phyloP scores from a whole-genome alignment of 148 eudicot species.

The Camellia granthamiana region DNA sequence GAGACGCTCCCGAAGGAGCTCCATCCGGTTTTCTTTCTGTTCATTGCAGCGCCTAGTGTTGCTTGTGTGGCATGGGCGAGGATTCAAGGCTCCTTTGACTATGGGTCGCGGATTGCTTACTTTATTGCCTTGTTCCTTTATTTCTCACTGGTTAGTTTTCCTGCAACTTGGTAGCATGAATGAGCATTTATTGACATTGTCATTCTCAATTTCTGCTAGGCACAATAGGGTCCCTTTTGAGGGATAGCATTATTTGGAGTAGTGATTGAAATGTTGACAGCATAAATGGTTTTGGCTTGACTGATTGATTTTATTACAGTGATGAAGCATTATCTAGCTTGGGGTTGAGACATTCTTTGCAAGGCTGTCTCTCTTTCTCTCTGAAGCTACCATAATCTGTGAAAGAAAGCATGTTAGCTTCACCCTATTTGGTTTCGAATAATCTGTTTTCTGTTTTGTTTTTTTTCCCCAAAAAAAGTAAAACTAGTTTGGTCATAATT shows the following conservation, averaged over 20 bases:
- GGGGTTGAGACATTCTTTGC: background rate
- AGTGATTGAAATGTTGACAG: background rate
- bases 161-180: background rate
- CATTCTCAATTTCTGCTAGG: background rate
- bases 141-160: constrained; percentile 71
- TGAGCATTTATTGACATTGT: background rate
- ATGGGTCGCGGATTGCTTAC: constrained; percentile 67
- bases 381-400: background rate
- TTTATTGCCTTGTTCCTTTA: constrained; percentile 86
- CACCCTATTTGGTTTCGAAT: no score
- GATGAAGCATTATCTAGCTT: background rate
- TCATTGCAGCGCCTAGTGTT: constrained; percentile 88
- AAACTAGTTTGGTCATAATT: no score
- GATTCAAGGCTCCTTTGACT: constrained; percentile 69
- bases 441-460: no score
- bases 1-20: constrained; percentile 90
- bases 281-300: background rate
- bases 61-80: constrained; percentile 95
- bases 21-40: constrained; percentile 92
- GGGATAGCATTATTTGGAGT: background rate
- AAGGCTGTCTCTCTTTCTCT: background rate
- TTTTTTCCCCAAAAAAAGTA: no score
- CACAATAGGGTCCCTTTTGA: background rate
- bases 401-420: no score
- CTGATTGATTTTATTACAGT: background rate